phyloP scores from a whole-genome alignment of 441 rosid species.

The Capsella rubella region DNA sequence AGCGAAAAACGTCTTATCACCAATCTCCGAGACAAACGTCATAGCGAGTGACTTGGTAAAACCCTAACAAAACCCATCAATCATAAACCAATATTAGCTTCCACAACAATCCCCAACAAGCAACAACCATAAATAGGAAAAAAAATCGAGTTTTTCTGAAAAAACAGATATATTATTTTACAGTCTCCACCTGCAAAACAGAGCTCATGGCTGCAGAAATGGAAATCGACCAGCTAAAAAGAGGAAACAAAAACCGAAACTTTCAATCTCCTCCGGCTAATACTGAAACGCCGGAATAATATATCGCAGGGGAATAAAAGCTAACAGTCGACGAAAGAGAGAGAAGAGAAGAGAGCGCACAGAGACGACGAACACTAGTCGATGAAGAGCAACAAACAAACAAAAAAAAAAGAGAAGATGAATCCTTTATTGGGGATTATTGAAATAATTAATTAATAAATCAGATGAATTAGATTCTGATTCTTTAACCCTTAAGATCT shows the following conservation, averaged over 20 bases:
- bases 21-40: slow-evolving; percentile 96
- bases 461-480: slow-evolving; percentile 22
- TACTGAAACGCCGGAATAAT: neutral
- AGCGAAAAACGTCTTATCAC: slow-evolving; percentile 97
- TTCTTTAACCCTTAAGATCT: neutral
- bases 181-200: slow-evolving; percentile 62
- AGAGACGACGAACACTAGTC: neutral
- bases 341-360: neutral
- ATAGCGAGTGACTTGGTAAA: slow-evolving; percentile 93
- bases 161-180: neutral
- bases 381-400: neutral
- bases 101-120: neutral
- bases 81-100: slow-evolving; percentile 28
- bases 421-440: neutral
- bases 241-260: neutral
- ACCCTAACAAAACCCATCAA: slow-evolving; percentile 54
- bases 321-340: neutral
- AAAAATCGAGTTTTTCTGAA: neutral
- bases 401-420: neutral
- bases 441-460: too few relatives aligned
- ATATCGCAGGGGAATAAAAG: slow-evolving; percentile 7
- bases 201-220: slow-evolving; percentile 59
- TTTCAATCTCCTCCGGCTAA: slow-evolving; percentile 1
- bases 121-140: too few relatives aligned
- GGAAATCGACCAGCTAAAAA: slow-evolving; percentile 4